Conservation (phyloP, 2,329 filamentous ascomycete species). For the Colletotrichum nymphaeae region DNA sequence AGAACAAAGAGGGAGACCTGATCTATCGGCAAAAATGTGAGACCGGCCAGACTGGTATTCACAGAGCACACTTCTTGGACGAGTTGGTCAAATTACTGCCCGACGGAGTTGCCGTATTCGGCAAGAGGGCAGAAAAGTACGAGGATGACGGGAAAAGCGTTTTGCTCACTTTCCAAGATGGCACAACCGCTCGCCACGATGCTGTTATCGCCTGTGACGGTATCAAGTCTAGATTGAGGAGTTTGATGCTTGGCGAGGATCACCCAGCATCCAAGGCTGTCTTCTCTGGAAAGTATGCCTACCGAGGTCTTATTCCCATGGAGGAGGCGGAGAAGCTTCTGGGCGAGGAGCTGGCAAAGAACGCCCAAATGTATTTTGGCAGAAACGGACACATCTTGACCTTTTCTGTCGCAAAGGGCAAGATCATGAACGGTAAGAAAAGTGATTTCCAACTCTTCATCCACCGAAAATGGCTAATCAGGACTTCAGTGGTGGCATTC, state of each 20-base stretch:
- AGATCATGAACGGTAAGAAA: slow-evolving; percentile 58
- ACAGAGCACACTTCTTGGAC: slow-evolving; percentile 42
- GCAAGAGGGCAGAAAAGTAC: slow-evolving; percentile 42
- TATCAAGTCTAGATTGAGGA: slow-evolving; percentile 61
- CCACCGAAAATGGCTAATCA: neutral
- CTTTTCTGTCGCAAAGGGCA: slow-evolving; percentile 67
- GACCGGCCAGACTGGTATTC: slow-evolving; percentile 17
- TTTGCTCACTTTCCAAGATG: slow-evolving; percentile 51
- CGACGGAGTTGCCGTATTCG: slow-evolving; percentile 39
- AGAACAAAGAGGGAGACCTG: slow-evolving; percentile 14
- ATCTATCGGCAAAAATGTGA: slow-evolving; percentile 21
- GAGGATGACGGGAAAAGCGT: slow-evolving; percentile 35
- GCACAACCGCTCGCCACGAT: slow-evolving; percentile 50
- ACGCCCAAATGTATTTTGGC: slow-evolving; percentile 65
- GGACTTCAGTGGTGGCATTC: slow-evolving; percentile 10
- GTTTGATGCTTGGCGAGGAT: slow-evolving; percentile 59
- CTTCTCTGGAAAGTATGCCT: slow-evolving; percentile 69
- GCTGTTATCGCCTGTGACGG: slow-evolving; percentile 69
- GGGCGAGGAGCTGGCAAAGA: slow-evolving; percentile 48
- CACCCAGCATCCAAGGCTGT: slow-evolving; percentile 49
- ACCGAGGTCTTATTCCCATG: slow-evolving; percentile 61
- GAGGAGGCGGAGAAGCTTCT: slow-evolving; percentile 61
- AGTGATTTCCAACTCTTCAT: too few relatives aligned
- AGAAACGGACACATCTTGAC: slow-evolving; percentile 66
- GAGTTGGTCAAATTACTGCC: slow-evolving; percentile 53